These are phyloP conservation scores for Candida michaelii DNA, from an alignment of 805 yeast genomes.

Conservation along the genomic window DNA sequence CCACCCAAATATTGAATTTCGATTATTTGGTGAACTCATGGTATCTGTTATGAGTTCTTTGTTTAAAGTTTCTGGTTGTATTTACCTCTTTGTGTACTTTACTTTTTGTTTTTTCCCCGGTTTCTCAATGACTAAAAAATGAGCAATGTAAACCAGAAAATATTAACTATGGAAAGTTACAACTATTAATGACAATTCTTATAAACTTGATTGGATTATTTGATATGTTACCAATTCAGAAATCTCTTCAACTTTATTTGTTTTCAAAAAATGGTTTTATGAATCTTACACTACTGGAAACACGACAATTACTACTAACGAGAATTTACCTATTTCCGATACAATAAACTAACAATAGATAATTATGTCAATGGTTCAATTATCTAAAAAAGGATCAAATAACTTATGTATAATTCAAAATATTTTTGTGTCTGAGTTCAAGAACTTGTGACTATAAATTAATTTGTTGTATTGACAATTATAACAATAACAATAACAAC, in stretches of 20 bases:
- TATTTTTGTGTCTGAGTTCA: background rate
- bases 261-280: no score
- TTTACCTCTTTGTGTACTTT: background rate
- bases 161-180: background rate
- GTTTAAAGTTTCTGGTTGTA: conserved; percentile 34
- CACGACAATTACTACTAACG: no score
- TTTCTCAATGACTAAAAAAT: background rate
- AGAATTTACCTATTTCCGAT: no score
- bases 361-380: no score
- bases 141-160: background rate
- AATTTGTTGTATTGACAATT: background rate
- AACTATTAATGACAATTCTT: background rate
- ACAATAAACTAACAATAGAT: no score
- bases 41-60: conserved; percentile 10
- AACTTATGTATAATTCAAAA: no score
- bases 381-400: no score
- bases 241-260: no score
- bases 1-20: conserved; percentile 45
- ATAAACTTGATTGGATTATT: no score
- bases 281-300: no score
- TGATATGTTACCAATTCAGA: no score
- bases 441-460: background rate
- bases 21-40: conserved; percentile 33
- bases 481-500: background rate
- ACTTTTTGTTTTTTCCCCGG: background rate